Percentiles rank a stretch among this genome's conserved stretches.
These are phyloP conservation scores for Arthrobotrys pseudoclavata DNA, from an alignment of 2,329 filamentous ascomycete species.

Conservation along the genomic window DNA sequence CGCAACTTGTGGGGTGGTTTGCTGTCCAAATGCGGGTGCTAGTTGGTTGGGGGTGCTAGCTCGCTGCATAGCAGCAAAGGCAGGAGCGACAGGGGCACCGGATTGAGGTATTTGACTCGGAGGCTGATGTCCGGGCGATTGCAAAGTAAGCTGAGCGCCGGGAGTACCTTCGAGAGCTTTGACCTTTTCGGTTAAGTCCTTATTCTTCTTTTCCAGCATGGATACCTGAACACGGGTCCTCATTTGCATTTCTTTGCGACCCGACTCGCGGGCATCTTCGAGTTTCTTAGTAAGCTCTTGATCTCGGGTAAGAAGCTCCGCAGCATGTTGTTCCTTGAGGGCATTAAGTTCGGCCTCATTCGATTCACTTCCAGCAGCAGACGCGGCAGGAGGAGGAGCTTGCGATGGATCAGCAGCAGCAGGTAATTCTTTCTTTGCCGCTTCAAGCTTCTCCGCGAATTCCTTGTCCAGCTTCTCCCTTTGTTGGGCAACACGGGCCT, in stretches of 20 bases:
- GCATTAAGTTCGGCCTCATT: slow-evolving; percentile 61
- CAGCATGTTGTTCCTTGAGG: slow-evolving; percentile 57
- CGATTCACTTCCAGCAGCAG: slow-evolving; percentile 22
- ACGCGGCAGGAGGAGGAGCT: background rate
- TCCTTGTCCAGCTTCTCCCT: slow-evolving; percentile 72
- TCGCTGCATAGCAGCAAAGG: slow-evolving; percentile 47
- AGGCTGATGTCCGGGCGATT: slow-evolving; percentile 44
- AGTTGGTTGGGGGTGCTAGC: slow-evolving; percentile 52
- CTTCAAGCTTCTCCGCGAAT: slow-evolving; percentile 74
- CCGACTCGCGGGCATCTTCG: slow-evolving; percentile 63
- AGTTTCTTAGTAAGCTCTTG: slow-evolving; percentile 58
- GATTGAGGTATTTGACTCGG: slow-evolving; percentile 38
- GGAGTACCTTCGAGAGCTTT: slow-evolving; percentile 60
- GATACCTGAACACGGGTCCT: slow-evolving; percentile 63
- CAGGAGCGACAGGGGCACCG: slow-evolving; percentile 49
- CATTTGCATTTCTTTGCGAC: slow-evolving; percentile 63
- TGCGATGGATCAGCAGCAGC: slow-evolving; percentile 65
- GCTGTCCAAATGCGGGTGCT: slow-evolving; percentile 44
- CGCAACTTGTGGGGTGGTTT: slow-evolving; percentile 48
- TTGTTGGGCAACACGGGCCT: slow-evolving; percentile 71
- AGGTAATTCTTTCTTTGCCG: slow-evolving; percentile 72
- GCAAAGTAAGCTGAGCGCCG: slow-evolving; percentile 47
- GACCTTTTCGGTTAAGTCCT: slow-evolving; percentile 62
- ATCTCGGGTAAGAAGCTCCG: slow-evolving; percentile 43
- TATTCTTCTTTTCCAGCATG: slow-evolving; percentile 64